Evolutionary conservation across 129 eudicot genomes (phyloP), one percentile per base, ranked within the genome.

Genomic region (Flaveria linearis): DNA sequence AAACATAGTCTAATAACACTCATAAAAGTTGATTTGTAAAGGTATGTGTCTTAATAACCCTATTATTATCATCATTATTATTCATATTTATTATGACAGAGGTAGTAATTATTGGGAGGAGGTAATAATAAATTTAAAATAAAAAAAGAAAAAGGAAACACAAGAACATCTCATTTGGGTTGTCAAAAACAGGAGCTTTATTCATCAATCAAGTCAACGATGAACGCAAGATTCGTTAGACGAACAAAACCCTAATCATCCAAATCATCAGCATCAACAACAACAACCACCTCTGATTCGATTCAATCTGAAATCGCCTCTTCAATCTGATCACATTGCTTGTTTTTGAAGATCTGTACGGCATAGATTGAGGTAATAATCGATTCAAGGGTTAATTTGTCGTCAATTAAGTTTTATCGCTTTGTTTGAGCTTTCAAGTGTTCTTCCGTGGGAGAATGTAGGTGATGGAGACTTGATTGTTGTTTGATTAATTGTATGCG

Each of bases 81-180:
- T 15, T 49, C 3, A 3, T 71, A 33, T 73, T 56, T 28, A 3
- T 25, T 49, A 9, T 16, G 47, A 52, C 26, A 30, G 20, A 17
- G 17, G 20, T 58, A 25, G 78, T 74, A 60, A 28, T 43, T 23
- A 74, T 60, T 12, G 45, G 69, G 69, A 43, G 57, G 28, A 52
- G 75, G 75, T 56, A 69, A 77, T 77, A 68, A 45, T 61, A 13
- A 13, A 5, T 14, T 20, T 20, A 13, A 26, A 20, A 62, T 2
- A 47, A 49, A 61, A 1, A 72, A 16, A 6, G 6, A 53, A 65
- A 71, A 65, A 15, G 13, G 45, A 28, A 69, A 58, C 60, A 69
- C 65, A 81, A 75, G 76, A 81, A 75, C 84, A 75, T 74, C 80
- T 57, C 76, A 81, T 74, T 56, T 58, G 72, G 76, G 80, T 53